These are phyloP conservation scores for Tetracentron sinense DNA, from an alignment of 164 flowering plant species.

Conservation along the genomic window DNA sequence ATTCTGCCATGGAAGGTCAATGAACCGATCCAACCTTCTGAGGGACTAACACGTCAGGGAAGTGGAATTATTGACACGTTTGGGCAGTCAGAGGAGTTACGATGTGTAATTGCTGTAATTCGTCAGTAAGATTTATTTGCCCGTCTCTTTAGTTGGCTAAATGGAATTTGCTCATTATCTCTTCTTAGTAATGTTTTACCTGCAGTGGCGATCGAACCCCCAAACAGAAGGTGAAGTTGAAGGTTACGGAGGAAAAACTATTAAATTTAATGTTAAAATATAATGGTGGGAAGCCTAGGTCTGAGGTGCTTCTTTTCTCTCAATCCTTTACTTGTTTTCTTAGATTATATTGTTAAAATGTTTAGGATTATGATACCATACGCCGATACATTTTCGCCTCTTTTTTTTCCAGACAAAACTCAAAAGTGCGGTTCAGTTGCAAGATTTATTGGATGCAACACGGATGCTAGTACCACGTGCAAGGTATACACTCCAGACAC, in stretches of 20 bases:
- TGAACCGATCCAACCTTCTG: slow-evolving; percentile 75
- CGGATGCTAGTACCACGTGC: slow-evolving; percentile 88
- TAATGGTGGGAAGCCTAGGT: slow-evolving; percentile 89
- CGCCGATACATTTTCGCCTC: slow-evolving; percentile 4
- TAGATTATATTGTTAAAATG: not conserved
- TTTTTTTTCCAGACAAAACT: slow-evolving; percentile 73
- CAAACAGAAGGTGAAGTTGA: slow-evolving; percentile 96
- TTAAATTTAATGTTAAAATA: slow-evolving; percentile 92
- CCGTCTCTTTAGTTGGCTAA: not conserved
- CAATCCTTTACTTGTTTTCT: not conserved
- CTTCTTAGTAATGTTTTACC: not conserved
- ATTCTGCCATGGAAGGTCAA: slow-evolving; percentile 91
- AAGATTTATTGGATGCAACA: slow-evolving; percentile 98
- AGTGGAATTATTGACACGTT: slow-evolving; percentile 96
- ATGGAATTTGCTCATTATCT: slow-evolving; percentile 4
- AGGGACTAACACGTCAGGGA: slow-evolving; percentile 95
- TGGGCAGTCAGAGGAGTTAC: slow-evolving; percentile 95
- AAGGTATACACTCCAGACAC: slow-evolving; percentile 50
- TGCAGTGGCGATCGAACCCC: slow-evolving; percentile 99
- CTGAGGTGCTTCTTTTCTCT: slow-evolving; percentile 53
- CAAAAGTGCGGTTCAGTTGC: slow-evolving; percentile 97
- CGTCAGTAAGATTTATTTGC: slow-evolving; percentile 70
- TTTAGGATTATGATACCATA: not conserved
- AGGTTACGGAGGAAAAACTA: slow-evolving; percentile 92
- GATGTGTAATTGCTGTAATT: slow-evolving; percentile 87